phyloP scores from a whole-genome alignment of 345 rosid species.

The Linum usitatissimum region DNA sequence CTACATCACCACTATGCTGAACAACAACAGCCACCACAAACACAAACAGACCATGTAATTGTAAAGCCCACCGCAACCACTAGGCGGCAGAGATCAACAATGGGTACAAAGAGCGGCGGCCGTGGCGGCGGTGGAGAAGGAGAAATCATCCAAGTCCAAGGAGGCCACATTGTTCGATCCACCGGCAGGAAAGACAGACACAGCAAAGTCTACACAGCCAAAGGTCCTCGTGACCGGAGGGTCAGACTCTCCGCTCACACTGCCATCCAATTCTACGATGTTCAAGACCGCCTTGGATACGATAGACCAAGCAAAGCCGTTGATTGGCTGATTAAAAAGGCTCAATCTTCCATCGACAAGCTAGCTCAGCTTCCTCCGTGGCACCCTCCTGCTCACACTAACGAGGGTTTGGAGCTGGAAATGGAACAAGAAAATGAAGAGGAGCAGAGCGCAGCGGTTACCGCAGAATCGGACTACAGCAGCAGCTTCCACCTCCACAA shows the following conservation, averaged over 20 bases:
- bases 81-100: conserved; percentile 10
- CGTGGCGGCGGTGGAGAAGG: conserved; percentile 32
- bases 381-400: conserved; percentile 12
- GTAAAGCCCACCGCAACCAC: conserved; percentile 6
- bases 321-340: conserved; percentile 81
- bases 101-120: conserved; percentile 36
- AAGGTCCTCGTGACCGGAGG: conserved; percentile 72
- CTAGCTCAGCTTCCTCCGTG: conserved; percentile 46
- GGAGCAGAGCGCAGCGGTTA: conserved; percentile 30
- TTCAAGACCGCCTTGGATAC: conserved; percentile 75
- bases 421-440: conserved; percentile 14
- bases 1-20: conserved; percentile 22
- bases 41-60: conserved; percentile 12
- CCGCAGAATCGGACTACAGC: conserved; percentile 29
- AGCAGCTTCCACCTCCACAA: conserved; percentile 30
- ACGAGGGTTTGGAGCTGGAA: conserved; percentile 13
- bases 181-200: conserved; percentile 74
- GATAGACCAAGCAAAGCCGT: conserved; percentile 88
- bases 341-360: conserved; percentile 62
- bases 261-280: conserved; percentile 80
- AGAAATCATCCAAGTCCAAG: conserved; percentile 65
- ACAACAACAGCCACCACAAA: background rate
- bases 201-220: conserved; percentile 72
- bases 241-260: conserved; percentile 79
- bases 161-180: conserved; percentile 69